These are phyloP conservation scores for Knufia petricola DNA, from an alignment of 2,329 filamentous ascomycete genomes.

Conservation along the genomic window DNA sequence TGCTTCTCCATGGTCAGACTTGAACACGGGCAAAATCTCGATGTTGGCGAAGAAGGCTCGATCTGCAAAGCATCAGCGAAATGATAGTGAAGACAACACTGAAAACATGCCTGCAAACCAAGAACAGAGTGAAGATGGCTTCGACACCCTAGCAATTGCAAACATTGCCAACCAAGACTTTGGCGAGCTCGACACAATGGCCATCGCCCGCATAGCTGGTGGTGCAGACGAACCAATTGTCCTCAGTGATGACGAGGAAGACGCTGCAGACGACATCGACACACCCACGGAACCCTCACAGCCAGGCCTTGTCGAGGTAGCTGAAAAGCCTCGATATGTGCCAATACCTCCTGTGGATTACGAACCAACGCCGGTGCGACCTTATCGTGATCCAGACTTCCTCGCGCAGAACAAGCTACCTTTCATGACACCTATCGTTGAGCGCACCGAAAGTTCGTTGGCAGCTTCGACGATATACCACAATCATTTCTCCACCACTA, in stretches of 20 bases:
- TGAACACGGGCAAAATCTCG: slow-evolving; percentile 53
- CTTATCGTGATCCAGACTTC: slow-evolving; percentile 70
- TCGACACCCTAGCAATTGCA: slow-evolving; percentile 23
- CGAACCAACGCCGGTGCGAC: slow-evolving; percentile 59
- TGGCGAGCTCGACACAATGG: slow-evolving; percentile 22
- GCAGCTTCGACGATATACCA: slow-evolving; percentile 52
- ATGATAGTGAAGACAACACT: slow-evolving; percentile 15
- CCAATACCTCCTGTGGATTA: slow-evolving; percentile 80
- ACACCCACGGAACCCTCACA: slow-evolving; percentile 29
- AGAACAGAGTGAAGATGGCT: slow-evolving; percentile 23
- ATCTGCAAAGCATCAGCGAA: slow-evolving; percentile 26
- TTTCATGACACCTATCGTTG: slow-evolving; percentile 98
- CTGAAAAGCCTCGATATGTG: slow-evolving; percentile 56
- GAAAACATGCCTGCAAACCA: slow-evolving; percentile 23
- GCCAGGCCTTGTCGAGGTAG: slow-evolving; percentile 35
- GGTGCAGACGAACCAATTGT: slow-evolving; percentile 17
- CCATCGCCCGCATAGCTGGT: slow-evolving; percentile 21
- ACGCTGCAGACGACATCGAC: slow-evolving; percentile 22
- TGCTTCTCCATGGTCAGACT: slow-evolving; percentile 73
- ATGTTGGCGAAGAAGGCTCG: slow-evolving; percentile 40
- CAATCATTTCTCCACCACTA: slow-evolving; percentile 54
- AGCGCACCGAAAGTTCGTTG: slow-evolving; percentile 83
- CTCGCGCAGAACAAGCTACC: slow-evolving; percentile 83
- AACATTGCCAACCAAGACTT: slow-evolving; percentile 21
- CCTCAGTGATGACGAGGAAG: slow-evolving; percentile 29